Conservation (phyloP, 306 rosid genomes). For the Lotus japonicus region DNA sequence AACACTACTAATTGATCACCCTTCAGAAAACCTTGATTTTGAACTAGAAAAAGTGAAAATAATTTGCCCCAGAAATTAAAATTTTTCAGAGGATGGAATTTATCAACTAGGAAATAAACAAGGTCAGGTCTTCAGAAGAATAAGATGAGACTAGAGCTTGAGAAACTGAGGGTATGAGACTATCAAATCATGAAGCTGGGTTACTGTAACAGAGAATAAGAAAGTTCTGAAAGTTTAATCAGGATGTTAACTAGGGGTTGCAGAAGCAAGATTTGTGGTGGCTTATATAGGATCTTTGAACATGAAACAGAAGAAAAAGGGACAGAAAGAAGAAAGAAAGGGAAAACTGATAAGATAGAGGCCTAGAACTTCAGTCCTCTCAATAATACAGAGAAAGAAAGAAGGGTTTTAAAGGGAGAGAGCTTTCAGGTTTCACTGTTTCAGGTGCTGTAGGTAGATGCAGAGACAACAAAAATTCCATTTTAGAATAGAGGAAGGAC, state of each 20-base stretch:
- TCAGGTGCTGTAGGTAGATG: slow-evolving; percentile 24
- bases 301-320: neutral
- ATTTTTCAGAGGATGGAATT: neutral
- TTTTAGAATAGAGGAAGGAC: neutral
- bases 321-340: neutral
- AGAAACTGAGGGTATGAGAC: neutral
- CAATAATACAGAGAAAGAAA: neutral
- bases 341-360: neutral
- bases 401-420: slow-evolving; percentile 10
- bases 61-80: slow-evolving; percentile 2
- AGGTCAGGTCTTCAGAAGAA: slow-evolving; percentile 11
- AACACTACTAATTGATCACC: neutral
- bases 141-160: slow-evolving; percentile 1
- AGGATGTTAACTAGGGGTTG: neutral
- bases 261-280: neutral
- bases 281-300: neutral
- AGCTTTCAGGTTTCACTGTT: slow-evolving; percentile 8
- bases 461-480: slow-evolving; percentile 21
- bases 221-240: slow-evolving; percentile 10
- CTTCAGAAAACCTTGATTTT: neutral
- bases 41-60: neutral
- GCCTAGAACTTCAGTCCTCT: neutral
- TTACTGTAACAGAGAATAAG: neutral
- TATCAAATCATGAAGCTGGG: neutral
- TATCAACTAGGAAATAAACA: slow-evolving; percentile 8